Evolutionary conservation across 495 filamentous ascomycete species (phyloP).

Genomic region (Pyrenopolyporus hunteri): DNA sequence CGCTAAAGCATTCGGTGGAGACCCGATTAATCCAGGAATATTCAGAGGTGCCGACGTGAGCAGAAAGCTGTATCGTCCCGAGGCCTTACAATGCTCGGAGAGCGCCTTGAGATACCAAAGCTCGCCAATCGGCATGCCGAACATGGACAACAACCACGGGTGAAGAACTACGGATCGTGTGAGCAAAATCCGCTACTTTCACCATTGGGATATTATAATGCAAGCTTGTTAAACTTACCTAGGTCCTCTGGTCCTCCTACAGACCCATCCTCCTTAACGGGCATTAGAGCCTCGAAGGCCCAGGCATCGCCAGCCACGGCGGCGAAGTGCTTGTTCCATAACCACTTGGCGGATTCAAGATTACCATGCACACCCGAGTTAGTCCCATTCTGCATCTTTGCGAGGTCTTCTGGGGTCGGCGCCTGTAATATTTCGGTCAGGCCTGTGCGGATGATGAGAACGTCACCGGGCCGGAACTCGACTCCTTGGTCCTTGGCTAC

Average conservation of each 20-base stretch:
- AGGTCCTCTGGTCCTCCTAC: constrained; percentile 34
- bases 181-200: no score
- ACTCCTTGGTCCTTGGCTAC: constrained; percentile 64
- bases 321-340: constrained; percentile 61
- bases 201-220: neutral
- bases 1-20: constrained; percentile 58
- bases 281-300: constrained; percentile 54
- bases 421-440: constrained; percentile 64
- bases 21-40: constrained; percentile 58
- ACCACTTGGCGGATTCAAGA: constrained; percentile 62
- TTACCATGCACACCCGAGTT: constrained; percentile 55
- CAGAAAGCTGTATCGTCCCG: constrained; percentile 70
- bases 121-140: constrained; percentile 68
- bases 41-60: constrained; percentile 68
- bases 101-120: constrained; percentile 65
- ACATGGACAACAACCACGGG: constrained; percentile 67
- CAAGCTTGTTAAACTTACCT: constrained; percentile 38
- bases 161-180: constrained; percentile 56
- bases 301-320: constrained; percentile 59
- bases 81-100: constrained; percentile 56
- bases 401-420: constrained; percentile 55
- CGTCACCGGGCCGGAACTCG: constrained; percentile 64
- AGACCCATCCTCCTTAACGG: constrained; percentile 45
- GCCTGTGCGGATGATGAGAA: constrained; percentile 71
- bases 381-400: constrained; percentile 40